A percentile compares a stretch with the other conserved stretches of the same genome.
phyloP scores from a whole-genome alignment of 495 filamentous ascomycete species.

The Chaetomium tenue region DNA sequence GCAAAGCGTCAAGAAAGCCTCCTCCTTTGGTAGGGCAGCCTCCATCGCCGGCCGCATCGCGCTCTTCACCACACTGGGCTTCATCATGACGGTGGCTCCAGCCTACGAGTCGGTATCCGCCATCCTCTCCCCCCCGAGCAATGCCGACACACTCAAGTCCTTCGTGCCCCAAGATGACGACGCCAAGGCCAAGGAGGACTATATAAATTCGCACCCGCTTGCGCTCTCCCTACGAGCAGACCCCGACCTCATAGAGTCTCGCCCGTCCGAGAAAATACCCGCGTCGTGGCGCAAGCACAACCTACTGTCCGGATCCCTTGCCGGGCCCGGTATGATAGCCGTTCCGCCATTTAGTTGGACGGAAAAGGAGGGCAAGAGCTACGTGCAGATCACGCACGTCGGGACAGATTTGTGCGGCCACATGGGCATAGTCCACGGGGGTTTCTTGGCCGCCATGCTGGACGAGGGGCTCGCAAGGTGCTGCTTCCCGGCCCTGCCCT shows the following conservation, averaged over 20 bases:
- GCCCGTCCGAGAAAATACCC: conserved; percentile 86
- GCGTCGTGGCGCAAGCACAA: conserved; percentile 62
- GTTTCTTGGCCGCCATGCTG: conserved; percentile 83
- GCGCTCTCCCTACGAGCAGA: conserved; percentile 62
- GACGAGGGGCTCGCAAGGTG: conserved; percentile 90
- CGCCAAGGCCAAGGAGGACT: conserved; percentile 62
- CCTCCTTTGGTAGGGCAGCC: conserved; percentile 33
- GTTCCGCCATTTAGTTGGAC: conserved; percentile 80
- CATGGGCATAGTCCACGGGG: conserved; percentile 88
- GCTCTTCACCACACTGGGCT: conserved; percentile 51
- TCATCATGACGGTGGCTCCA: conserved; percentile 54
- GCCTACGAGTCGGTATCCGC: conserved; percentile 43
- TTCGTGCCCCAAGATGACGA: conserved; percentile 63
- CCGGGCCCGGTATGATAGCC: conserved; percentile 71
- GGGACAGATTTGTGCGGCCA: conserved; percentile 86
- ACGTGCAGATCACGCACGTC: conserved; percentile 75
- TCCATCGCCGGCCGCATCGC: conserved; percentile 37
- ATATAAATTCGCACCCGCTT: conserved; percentile 74
- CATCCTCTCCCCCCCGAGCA: conserved; percentile 57
- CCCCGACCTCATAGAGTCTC: conserved; percentile 67
- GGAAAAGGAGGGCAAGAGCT: conserved; percentile 65
- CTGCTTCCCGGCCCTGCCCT: conserved; percentile 86
- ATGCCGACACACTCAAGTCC: conserved; percentile 68
- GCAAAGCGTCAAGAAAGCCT: conserved; percentile 1
- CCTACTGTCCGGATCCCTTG: conserved; percentile 77